Base-by-base conservation (phyloP, 2,329 filamentous ascomycete species). In the Botrytis porri region DNA sequence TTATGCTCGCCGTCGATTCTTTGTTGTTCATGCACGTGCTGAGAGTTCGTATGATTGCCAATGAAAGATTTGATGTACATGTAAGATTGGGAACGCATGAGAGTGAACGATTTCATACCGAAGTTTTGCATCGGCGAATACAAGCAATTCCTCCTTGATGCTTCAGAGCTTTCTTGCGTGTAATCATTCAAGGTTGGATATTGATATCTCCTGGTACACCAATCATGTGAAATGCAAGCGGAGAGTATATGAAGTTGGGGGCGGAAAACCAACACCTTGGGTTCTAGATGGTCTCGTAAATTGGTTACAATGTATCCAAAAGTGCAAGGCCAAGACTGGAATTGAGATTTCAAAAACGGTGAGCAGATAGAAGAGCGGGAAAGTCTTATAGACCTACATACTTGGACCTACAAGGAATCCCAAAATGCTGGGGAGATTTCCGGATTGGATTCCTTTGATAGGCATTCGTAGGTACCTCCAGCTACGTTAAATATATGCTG, bases 41-140 rank as follows among this genome's bases (percentile, higher is more conserved):
- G 64, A 5, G n/a, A 25, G 9, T n/a, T 65, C 61, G 60, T 71
- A 71, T 71, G 39, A 51, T 51, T 39, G 41, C 45, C 35, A 64
- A 66, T 54, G 43, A 61, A 29, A 70, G 29, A 70, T 16, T 22
- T 8, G 41, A 32, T 35, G 22, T 48, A 39, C 48, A 65, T 39
- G 69, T 71, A 54, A 71, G 59, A 64, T 71, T 51, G 41, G 43
- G 25, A 54, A 70, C 25, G 43, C 59, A 41, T 70, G 22, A 51
- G 22, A 51, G 48, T 51, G 22, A 32, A 29, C n/a, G 41, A 70
- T 63, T 63, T 22, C 57, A 51, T 48, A 37, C 12, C 16, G 37
- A 29, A 39, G 32, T 32, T 59, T 64, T 39, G 43, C 39, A 20
- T 39, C 22, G 45, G 43, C 6, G 32, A 57, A 71, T 20, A 51